Base-by-base conservation (phyloP, 208 protist genomes). In the Crithidia thermophila region DNA sequence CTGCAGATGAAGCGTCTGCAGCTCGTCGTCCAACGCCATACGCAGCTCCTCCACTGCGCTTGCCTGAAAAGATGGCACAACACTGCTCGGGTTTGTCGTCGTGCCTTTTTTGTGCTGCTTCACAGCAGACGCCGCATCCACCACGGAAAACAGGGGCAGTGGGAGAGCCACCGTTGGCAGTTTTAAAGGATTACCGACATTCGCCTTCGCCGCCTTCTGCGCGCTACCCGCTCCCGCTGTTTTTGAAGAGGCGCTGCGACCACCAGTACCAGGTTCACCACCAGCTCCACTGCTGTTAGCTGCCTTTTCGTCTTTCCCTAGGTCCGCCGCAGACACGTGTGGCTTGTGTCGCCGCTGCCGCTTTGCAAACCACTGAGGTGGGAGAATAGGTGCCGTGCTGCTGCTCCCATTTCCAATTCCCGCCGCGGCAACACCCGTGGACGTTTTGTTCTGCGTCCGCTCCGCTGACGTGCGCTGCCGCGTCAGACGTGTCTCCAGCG, bases 1-100 rank as follows among this genome's bases (percentile, higher is more conserved):
- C 20, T 65, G 60, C 13, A 69, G 55, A 30, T 75, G 69, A n/a
- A 75, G 40, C 18, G 61, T 6, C 45, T 75, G 60, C 34, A 75
- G 39, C 53, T 62, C 69, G n/a, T 69, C 69, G 11, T 65, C 46
- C 27, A 75, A 40, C n/a, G 18, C 36, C 33, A 68, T 28, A 7
- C 60, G 68, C 6, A 37, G 50, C 55, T 27, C 52, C 10, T 20
- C 27, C 8, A 52, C 10, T 6, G 33, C 36, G 31, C 6, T 16
- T 18, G 10, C 7, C 10, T 43, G 39, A 18, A 18, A 18, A 10
- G 10, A 16, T 43, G 39, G 39, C 39, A 18, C 39, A 16, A 16
- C 16, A 36, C 14, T 21, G 45, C 34, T 0, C 2, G 20, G 43
- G 43, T 49, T 7, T 43, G 10, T 16, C 39, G 39, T 43, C 13